A percentile compares a stretch with the other conserved stretches of the same genome.
These are phyloP conservation scores for Paracoccidioides lutzii DNA, from an alignment of 2,329 filamentous ascomycete genomes.

Conservation along the genomic window DNA sequence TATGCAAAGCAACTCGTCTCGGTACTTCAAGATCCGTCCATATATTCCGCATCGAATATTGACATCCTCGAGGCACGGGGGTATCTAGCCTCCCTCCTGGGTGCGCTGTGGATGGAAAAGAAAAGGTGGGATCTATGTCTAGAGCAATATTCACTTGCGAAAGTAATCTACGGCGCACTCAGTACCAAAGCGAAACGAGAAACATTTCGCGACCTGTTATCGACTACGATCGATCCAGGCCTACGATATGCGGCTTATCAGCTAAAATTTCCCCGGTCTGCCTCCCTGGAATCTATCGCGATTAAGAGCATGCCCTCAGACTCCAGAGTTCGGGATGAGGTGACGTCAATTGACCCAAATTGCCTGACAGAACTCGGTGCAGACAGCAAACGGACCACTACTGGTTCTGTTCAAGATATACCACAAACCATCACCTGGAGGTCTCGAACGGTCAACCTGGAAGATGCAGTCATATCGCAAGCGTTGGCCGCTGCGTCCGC, in stretches of 20 bases:
- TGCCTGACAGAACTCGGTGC: constrained; percentile 49
- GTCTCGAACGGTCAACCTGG: constrained; percentile 69
- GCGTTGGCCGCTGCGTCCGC: constrained; percentile 58
- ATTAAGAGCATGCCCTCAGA: constrained; percentile 62
- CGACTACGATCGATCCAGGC: constrained; percentile 78
- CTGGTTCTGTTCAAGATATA: constrained; percentile 36
- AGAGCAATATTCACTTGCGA: constrained; percentile 58
- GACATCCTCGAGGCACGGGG: constrained; percentile 78
- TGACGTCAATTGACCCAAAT: constrained; percentile 58
- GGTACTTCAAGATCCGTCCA: constrained; percentile 49
- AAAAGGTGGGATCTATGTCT: constrained; percentile 73
- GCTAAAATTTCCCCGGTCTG: constrained; percentile 71
- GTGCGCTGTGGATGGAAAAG: constrained; percentile 74
- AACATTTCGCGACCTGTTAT: constrained; percentile 71
- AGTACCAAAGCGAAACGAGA: constrained; percentile 54
- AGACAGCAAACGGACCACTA: constrained; percentile 34
- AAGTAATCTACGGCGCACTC: constrained; percentile 72
- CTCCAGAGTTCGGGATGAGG: constrained; percentile 46
- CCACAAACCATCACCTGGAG: constrained; percentile 77
- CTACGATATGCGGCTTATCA: constrained; percentile 93
- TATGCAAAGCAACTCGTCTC: constrained; percentile 56
- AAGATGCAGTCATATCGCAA: constrained; percentile 83
- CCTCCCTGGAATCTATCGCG: constrained; percentile 66
- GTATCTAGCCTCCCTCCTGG: constrained; percentile 64
- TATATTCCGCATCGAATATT: constrained; percentile 47